These are phyloP conservation scores for Cryphonectria naterciae DNA, from an alignment of 2,329 filamentous ascomycete genomes.

Conservation along the genomic window DNA sequence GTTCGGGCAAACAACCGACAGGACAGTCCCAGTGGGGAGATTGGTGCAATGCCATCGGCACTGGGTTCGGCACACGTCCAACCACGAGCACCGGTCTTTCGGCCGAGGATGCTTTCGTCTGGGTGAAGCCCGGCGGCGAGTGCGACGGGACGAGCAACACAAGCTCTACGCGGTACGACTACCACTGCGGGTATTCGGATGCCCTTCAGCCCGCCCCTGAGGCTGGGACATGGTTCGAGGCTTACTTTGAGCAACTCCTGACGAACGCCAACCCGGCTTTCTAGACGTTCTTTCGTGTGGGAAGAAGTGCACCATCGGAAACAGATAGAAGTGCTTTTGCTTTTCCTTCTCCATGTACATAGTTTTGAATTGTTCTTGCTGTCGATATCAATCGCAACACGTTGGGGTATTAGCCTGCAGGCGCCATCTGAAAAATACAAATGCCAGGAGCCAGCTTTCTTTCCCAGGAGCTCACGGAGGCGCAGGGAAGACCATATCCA, in stretches of 20 bases:
- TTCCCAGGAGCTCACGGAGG: slow-evolving; percentile 4
- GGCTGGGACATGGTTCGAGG: slow-evolving; percentile 70
- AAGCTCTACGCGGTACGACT: slow-evolving; percentile 55
- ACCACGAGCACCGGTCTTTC: slow-evolving; percentile 63
- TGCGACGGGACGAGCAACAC: slow-evolving; percentile 57
- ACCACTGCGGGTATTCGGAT: slow-evolving; percentile 54
- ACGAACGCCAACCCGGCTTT: slow-evolving; percentile 61
- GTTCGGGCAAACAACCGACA: slow-evolving; percentile 62
- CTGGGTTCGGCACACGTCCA: slow-evolving; percentile 64
- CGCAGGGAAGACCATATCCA: slow-evolving; percentile 37
- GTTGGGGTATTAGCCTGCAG: neutral
- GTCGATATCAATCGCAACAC: slow-evolving; percentile 8
- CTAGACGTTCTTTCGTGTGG: slow-evolving; percentile 29
- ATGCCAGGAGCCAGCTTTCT: neutral
- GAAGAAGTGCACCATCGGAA: neutral
- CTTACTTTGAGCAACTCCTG: slow-evolving; percentile 61
- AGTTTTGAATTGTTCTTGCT: slow-evolving; percentile 18
- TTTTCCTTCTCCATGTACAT: slow-evolving; percentile 24
- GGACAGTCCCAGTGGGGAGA: slow-evolving; percentile 66
- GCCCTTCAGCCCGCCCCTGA: slow-evolving; percentile 68
- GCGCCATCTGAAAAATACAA: neutral
- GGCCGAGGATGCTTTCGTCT: slow-evolving; percentile 68
- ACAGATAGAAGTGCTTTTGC: neutral
- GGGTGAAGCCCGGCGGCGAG: slow-evolving; percentile 70
- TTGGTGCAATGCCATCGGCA: slow-evolving; percentile 67